Evolutionary conservation across 2,329 filamentous ascomycete species (phyloP).

Genomic region (Claviceps citrina): DNA sequence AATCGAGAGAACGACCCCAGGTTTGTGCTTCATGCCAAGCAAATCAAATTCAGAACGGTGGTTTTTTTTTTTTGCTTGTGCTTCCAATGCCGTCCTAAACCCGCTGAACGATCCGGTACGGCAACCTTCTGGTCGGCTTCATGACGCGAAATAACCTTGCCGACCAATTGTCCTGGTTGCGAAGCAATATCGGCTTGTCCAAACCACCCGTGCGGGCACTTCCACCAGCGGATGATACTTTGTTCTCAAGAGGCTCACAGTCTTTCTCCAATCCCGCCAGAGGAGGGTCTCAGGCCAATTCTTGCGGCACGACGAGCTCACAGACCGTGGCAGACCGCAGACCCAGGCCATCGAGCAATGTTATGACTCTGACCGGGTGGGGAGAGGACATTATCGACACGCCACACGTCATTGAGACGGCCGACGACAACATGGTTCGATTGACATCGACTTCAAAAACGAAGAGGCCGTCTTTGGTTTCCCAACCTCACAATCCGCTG

Average conservation of each 20-base stretch:
- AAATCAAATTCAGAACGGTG: neutral
- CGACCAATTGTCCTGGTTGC: conserved; percentile 42
- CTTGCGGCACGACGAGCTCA: neutral
- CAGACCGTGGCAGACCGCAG: neutral
- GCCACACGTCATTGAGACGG: conserved; percentile 14
- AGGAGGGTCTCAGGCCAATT: neutral
- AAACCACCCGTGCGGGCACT: conserved; percentile 25
- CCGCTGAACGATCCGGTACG: neutral
- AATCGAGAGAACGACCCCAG: neutral
- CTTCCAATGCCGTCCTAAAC: no score
- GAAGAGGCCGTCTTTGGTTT: conserved; percentile 29
- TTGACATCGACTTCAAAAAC: conserved; percentile 27
- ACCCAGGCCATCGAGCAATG: conserved; percentile 4
- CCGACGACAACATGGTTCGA: conserved; percentile 28
- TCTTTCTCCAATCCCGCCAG: conserved; percentile 10
- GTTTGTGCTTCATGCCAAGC: neutral
- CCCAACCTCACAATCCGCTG: conserved; percentile 26
- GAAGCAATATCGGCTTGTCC: conserved; percentile 30
- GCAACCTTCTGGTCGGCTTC: conserved; percentile 24
- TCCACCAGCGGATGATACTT: conserved; percentile 18
- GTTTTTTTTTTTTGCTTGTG: no score
- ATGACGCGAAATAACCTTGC: conserved; percentile 49
- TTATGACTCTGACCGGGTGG: conserved; percentile 12
- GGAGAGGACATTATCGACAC: conserved; percentile 12
- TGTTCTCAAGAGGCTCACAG: conserved; percentile 13